A percentile compares a stretch with the other conserved stretches of the same genome.
Evolutionary conservation across 1,284 basidiomycete genomes (phyloP).

Genomic region (Melanopsichium pennsylvanicum): DNA sequence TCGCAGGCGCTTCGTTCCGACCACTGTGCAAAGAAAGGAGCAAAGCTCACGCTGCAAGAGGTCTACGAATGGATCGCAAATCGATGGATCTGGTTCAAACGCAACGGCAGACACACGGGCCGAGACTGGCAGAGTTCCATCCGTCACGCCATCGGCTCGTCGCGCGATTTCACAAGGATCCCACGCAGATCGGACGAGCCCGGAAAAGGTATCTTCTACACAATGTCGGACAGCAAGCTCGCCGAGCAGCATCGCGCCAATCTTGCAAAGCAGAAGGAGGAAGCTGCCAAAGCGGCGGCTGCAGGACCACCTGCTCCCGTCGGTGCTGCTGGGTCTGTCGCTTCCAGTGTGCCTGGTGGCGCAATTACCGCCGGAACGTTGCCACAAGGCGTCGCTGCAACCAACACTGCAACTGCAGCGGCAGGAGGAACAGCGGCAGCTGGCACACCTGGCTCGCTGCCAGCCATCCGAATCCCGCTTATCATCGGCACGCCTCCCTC

Average conservation of each 20-base stretch:
- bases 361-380: not conserved
- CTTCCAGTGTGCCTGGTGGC: not conserved
- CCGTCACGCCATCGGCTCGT: slow-evolving; percentile 60
- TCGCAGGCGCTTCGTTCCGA: slow-evolving; percentile 56
- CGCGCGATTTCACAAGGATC: slow-evolving; percentile 59
- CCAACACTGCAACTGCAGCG: slow-evolving; percentile 9
- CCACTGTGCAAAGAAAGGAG: slow-evolving; percentile 69
- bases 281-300: slow-evolving; percentile 42
- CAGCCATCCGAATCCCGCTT: slow-evolving; percentile 70
- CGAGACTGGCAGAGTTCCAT: slow-evolving; percentile 63
- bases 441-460: slow-evolving; percentile 17
- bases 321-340: slow-evolving; percentile 1
- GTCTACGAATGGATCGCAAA: slow-evolving; percentile 90
- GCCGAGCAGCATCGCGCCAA: slow-evolving; percentile 49
- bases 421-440: slow-evolving; percentile 12
- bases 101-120: slow-evolving; percentile 56
- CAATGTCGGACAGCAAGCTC: slow-evolving; percentile 51
- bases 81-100: slow-evolving; percentile 83
- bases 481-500: slow-evolving; percentile 72
- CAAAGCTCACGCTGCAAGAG: slow-evolving; percentile 87
- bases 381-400: slow-evolving; percentile 1
- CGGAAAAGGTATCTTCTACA: slow-evolving; percentile 63
- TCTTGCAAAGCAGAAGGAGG: slow-evolving; percentile 43
- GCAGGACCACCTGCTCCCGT: slow-evolving; percentile 4
- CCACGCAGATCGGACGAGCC: slow-evolving; percentile 57